Base-by-base conservation (phyloP, 2,329 filamentous ascomycete species). In the Penicillium polonicum region DNA sequence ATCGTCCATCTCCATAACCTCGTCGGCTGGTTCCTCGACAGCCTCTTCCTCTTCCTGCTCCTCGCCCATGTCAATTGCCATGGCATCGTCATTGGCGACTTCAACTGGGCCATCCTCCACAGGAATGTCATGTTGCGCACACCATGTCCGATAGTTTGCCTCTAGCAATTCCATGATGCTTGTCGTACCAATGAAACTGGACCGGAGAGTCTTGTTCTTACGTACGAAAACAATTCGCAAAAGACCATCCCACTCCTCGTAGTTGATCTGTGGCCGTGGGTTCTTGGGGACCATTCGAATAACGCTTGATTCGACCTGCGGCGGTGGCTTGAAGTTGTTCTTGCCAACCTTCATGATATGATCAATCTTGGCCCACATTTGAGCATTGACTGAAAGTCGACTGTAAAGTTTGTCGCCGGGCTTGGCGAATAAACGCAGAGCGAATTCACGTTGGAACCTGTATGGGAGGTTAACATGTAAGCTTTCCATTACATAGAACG, bases 281-380 rank as follows among this genome's bases (percentile, higher is more conserved):
- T 85, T 83, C 79, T 97, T 95, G 23, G 92, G 92, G 71, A 93
- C 90, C 65, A 97, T 89, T 59, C 92, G 85, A 48, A 97, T 92
- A 7, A 97, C 92, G 57, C 89, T 92, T 8, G 87, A 91, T 76
- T 99, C 94, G 57, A 99, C 94, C 70, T 91, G 85, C 9, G 94
- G 94, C 0, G 94, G 93, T 0, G 94, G 94, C 61, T 91, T 91
- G 83, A 97, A 99, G 79, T 97, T 97, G 77, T 95, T 94, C 77
- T 88, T 90, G 63, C 92, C 92, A 45, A 97, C 93, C 78, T 96
- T 96, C 88, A 96, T 91, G 66, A 96, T 86, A 65, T 83, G 78
- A 58, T 78, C 75, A 45, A 88, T 85, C 67, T 86, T 87, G 9
- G 88, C 85, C 85, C 90, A 97, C 82, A 97, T 96, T 72, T 97